Percentiles rank a stretch among this genome's conserved stretches.
Conservation (phyloP, 2,329 filamentous ascomycete genomes). For the Talaromyces islandicus region DNA sequence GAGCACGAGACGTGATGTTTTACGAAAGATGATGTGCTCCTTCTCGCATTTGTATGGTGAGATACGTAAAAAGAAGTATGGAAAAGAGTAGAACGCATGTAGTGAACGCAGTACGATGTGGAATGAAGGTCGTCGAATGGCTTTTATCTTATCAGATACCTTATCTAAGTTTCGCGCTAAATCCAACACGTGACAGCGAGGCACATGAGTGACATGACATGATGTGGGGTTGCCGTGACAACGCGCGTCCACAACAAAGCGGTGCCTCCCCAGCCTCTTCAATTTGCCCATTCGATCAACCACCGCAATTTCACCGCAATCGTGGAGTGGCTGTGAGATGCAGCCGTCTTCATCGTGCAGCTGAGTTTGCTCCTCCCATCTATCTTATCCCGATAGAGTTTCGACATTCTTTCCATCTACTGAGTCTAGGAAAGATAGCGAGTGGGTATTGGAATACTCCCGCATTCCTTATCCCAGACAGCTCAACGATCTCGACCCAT, state of each 20-base stretch:
- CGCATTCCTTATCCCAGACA: background rate
- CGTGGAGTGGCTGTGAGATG: background rate
- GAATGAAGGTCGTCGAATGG: background rate
- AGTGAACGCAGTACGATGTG: background rate
- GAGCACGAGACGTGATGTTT: constrained; percentile 10
- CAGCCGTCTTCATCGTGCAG: background rate
- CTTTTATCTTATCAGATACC: background rate
- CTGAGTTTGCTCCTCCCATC: background rate
- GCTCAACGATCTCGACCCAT: background rate
- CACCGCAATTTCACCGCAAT: constrained; percentile 25
- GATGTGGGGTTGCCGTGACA: constrained; percentile 20
- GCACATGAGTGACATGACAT: constrained; percentile 17
- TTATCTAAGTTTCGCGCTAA: background rate
- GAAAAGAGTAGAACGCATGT: too few relatives aligned
- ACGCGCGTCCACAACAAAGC: constrained; percentile 19
- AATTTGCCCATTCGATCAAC: constrained; percentile 23
- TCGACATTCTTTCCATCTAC: background rate
- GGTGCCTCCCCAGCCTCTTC: constrained; percentile 30
- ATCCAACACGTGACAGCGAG: background rate
- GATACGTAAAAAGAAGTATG: background rate
- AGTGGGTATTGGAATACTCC: background rate
- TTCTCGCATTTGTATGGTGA: background rate
- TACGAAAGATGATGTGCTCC: background rate
- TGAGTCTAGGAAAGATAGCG: background rate
- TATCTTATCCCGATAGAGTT: background rate